Conservation (phyloP, 1,284 basidiomycete species). For the Phenoliferia sp. region DNA sequence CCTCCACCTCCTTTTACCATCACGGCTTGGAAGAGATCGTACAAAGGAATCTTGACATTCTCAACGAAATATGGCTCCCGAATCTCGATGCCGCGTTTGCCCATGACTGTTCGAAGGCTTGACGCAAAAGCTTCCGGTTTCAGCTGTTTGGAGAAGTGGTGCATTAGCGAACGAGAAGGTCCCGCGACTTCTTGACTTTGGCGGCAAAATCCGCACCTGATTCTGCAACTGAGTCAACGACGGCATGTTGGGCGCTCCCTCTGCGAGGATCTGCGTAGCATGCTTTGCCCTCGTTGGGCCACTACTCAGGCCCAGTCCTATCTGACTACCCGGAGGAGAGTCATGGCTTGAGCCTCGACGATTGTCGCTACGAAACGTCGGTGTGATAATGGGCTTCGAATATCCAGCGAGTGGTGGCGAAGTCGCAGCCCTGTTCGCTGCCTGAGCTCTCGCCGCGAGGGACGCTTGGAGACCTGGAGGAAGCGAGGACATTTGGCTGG, state of each 20-base stretch:
- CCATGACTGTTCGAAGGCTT: neutral
- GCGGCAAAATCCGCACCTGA: neutral
- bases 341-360: neutral
- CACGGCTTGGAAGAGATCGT: slow-evolving; percentile 5
- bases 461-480: neutral
- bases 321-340: neutral
- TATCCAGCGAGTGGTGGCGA: no score
- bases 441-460: neutral
- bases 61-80: neutral
- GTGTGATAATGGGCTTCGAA: no score
- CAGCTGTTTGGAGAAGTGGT: neutral
- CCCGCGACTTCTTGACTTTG: neutral
- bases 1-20: neutral
- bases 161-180: neutral
- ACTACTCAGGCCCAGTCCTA: neutral
- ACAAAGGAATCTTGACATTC: neutral
- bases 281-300: neutral
- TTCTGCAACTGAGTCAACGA: slow-evolving; percentile 4
- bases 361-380: neutral
- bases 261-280: slow-evolving; percentile 1
- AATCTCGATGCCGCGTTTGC: neutral
- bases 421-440: no score
- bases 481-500: neutral
- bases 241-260: neutral
- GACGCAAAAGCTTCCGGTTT: neutral